Percentiles rank a stretch among this genome's conserved stretches.
These are phyloP conservation scores for Rhodotorula graminis DNA, from an alignment of 768 basidiomycete genomes.

Conservation along the genomic window DNA sequence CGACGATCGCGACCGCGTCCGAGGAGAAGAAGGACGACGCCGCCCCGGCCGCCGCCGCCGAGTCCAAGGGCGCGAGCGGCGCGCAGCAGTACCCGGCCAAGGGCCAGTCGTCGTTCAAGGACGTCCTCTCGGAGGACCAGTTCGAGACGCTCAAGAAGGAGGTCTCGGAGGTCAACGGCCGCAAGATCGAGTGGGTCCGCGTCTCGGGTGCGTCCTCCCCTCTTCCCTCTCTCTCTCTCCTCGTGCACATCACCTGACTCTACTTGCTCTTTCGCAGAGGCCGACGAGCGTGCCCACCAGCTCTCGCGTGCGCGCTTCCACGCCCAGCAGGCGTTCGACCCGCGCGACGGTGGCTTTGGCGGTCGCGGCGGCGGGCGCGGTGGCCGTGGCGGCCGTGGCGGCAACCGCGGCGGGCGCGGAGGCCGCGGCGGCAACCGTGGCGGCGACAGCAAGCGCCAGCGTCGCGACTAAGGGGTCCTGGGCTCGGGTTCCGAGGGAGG, in stretches of 20 bases:
- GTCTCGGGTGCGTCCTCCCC: slow-evolving; percentile 45
- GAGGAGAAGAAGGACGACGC: slow-evolving; percentile 19
- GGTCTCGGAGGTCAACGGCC: slow-evolving; percentile 45
- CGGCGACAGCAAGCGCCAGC: slow-evolving; percentile 23
- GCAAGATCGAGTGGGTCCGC: slow-evolving; percentile 57
- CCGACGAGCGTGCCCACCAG: slow-evolving; percentile 41
- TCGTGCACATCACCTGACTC: no score
- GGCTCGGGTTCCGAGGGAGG: background rate
- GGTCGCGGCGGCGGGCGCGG: slow-evolving; percentile 24
- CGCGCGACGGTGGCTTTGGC: slow-evolving; percentile 27
- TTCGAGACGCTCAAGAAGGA: slow-evolving; percentile 51
- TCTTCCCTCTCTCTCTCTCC: background rate
- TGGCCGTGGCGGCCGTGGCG: slow-evolving; percentile 10
- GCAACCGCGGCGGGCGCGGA: slow-evolving; percentile 7
- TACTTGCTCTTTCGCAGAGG: slow-evolving; percentile 17
- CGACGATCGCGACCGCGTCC: slow-evolving; percentile 19
- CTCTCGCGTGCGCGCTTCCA: slow-evolving; percentile 40
- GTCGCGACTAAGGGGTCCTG: slow-evolving; percentile 14
- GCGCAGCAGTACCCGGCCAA: slow-evolving; percentile 48
- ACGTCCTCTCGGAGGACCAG: slow-evolving; percentile 62
- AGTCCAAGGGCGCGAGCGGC: background rate
- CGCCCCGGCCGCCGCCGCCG: background rate
- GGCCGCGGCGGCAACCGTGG: slow-evolving; percentile 15
- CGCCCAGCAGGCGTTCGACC: slow-evolving; percentile 37
- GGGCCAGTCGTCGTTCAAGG: slow-evolving; percentile 65